These are phyloP conservation scores for Candida ponderosae DNA, from an alignment of 805 yeast species.

Conservation along the genomic window DNA sequence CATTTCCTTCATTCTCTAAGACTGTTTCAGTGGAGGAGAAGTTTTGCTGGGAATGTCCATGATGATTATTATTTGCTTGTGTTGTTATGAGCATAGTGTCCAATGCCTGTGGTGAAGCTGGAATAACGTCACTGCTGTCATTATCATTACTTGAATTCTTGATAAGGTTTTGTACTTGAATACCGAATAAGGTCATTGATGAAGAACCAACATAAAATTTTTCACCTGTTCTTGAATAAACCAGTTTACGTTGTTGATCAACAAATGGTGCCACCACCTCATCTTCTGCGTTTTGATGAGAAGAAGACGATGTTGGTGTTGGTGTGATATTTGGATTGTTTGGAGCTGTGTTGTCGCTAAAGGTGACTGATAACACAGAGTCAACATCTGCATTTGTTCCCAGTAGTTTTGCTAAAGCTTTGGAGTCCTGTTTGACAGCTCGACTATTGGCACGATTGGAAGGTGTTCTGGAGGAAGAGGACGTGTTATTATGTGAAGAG, in stretches of 20 bases:
- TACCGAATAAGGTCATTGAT: conserved; percentile 74
- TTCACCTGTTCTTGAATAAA: conserved; percentile 71
- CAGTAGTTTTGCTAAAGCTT: conserved; percentile 10
- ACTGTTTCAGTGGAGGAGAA: conserved; percentile 38
- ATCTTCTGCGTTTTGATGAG: conserved; percentile 12
- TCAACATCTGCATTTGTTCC: conserved; percentile 15
- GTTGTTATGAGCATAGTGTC: too few species aligned
- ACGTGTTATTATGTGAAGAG: neutral
- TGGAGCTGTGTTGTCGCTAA: conserved; percentile 17
- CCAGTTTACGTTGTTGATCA: conserved; percentile 62
- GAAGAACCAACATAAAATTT: conserved; percentile 73
- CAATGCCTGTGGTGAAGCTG: too few species aligned
- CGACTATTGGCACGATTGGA: neutral
- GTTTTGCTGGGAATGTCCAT: neutral
- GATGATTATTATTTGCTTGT: too few species aligned
- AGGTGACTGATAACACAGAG: conserved; percentile 17
- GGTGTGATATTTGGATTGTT: conserved; percentile 6
- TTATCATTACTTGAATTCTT: conserved; percentile 21
- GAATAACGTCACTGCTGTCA: conserved; percentile 1
- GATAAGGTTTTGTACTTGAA: conserved; percentile 65
- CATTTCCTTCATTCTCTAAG: conserved; percentile 68
- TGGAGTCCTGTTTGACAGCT: neutral
- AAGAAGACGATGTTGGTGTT: neutral
- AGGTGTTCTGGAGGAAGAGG: neutral
- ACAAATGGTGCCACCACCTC: conserved; percentile 67